phyloP scores from a whole-genome alignment of 2,329 filamentous ascomycete species.

The Penicillium expansum region DNA sequence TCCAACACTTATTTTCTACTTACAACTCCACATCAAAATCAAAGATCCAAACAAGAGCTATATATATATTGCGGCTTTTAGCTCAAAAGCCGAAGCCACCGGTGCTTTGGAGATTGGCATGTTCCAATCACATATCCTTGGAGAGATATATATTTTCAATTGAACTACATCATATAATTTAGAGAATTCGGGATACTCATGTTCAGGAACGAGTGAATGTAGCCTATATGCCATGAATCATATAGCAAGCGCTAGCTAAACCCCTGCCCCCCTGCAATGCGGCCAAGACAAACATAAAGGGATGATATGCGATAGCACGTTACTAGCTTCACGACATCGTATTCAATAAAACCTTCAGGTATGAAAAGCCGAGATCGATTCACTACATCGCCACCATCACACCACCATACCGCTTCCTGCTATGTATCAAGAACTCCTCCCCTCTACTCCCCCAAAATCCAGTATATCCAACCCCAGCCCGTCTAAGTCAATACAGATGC shows the following conservation, averaged over 20 bases:
- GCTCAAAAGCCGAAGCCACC: neutral
- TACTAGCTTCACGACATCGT: neutral
- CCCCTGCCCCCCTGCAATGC: neutral
- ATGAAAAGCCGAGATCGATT: neutral
- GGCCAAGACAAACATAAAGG: neutral
- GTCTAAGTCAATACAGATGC: slow-evolving; percentile 6
- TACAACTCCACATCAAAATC: neutral
- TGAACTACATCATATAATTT: neutral
- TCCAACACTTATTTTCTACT: neutral
- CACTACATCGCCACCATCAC: neutral
- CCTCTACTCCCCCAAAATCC: neutral
- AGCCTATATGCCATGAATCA: neutral
- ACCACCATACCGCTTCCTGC: neutral
- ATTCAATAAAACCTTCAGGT: neutral
- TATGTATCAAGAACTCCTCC: neutral
- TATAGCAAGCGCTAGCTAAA: neutral
- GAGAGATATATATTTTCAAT: neutral
- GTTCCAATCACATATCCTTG: neutral
- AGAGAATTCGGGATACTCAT: too few relatives aligned
- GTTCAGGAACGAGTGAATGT: neutral
- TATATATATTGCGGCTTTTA: neutral
- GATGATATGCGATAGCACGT: neutral
- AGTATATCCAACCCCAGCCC: neutral
- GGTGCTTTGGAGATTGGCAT: neutral
- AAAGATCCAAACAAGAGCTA: neutral